Base-by-base conservation (phyloP, 345 rosid species). In the Cardamine occulta region DNA sequence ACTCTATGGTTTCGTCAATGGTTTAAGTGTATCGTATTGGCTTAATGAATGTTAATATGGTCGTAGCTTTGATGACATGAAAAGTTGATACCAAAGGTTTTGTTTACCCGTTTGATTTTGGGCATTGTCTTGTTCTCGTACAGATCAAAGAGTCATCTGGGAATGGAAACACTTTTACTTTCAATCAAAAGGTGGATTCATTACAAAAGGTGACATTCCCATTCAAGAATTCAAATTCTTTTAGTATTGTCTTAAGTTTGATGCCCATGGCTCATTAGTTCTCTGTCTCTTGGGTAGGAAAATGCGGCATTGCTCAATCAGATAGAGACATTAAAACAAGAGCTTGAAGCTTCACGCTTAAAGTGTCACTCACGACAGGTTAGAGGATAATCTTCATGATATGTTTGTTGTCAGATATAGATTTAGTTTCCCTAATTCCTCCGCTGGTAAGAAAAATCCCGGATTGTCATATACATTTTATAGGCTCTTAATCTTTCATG, bases 141-240 rank as follows among this genome's bases (percentile, higher is more conserved):
- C 90, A 91, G 91, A 72, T 85, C 15, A 93, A 84, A 80, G 88
- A 79, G 34, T 75, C 81, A 51, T 60, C 71, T 45, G 79, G 24
- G 29, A 74, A 76, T 68, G 85, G 76, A 63, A 84, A 77, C 73
- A 68, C 79, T 34, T 54, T 73, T 39, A 64, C 79, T 28, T 34
- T 63, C 28, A 79, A 77, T 63, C 73, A 83, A 37, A 87, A 80
- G 68, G 59, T 89, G 59, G 81, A 67, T n/a, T 64, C 81, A 55
- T 80, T 89, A 61, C 86, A 87, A 63, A 87, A 91, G 89, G 94
- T 88, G 72, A 72, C 61, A 67, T 49, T 73, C 45, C 45, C 34
- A 6, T 7, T 26, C 75, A 68, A 5, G 0, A 15, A 21, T 51
- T 31, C 19, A 8, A 52, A 37, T 24, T 53, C 15, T 35, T 75